Evolutionary conservation across 78 protist species (phyloP).

Genomic region (Salpingoeca rosetta): DNA sequence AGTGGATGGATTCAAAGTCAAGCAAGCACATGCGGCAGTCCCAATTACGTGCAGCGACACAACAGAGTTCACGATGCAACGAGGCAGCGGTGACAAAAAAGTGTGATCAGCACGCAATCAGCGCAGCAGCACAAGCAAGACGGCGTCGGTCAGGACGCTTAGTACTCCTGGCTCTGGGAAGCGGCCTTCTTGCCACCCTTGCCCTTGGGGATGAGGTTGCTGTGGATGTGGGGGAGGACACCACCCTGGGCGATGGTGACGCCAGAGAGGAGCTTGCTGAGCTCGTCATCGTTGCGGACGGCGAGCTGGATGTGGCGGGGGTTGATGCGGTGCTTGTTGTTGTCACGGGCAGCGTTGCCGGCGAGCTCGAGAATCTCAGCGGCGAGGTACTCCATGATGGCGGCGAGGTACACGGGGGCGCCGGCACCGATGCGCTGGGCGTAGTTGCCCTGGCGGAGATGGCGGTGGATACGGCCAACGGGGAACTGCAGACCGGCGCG

Average conservation of each 20-base stretch:
- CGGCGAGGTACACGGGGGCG: conserved; percentile 90
- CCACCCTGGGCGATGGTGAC: conserved; percentile 91
- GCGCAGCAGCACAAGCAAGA: too few species aligned
- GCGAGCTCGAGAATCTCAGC: conserved; percentile 95
- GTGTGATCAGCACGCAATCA: too few species aligned
- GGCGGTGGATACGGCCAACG: conserved; percentile 76
- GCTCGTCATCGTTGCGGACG: conserved; percentile 92
- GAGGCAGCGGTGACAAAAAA: too few species aligned
- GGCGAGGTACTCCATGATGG: conserved; percentile 95
- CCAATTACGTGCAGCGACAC: too few species aligned
- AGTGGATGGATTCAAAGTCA: too few species aligned
- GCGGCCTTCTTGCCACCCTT: conserved; percentile 26
- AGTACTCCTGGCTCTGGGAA: too few species aligned
- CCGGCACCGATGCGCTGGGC: conserved; percentile 75
- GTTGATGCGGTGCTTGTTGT: conserved; percentile 79
- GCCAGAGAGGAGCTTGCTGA: conserved; percentile 74
- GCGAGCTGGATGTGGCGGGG: conserved; percentile 94
- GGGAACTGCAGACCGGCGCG: conserved; percentile 66
- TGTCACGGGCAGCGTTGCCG: conserved; percentile 83
- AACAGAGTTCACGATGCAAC: too few species aligned
- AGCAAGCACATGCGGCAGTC: too few species aligned
- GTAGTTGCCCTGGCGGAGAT: conserved; percentile 59
- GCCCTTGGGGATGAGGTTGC: conserved; percentile 62
- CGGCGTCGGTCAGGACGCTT: too few species aligned
- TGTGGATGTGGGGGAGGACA: conserved; percentile 89